phyloP scores from a whole-genome alignment of 192 early-diverging fungal genomes.

The Rhizophagus clarus region DNA sequence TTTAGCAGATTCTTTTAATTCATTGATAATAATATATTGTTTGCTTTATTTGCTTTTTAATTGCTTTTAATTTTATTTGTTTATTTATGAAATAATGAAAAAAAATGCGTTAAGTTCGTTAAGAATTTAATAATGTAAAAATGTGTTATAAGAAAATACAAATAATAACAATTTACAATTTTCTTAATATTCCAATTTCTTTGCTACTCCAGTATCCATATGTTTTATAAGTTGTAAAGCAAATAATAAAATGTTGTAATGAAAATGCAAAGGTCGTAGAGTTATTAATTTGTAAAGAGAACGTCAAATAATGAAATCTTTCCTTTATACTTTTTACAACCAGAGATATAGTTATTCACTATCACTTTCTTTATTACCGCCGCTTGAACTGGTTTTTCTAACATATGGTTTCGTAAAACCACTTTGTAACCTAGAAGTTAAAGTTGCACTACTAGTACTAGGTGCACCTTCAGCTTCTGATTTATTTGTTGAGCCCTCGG shows the following conservation, averaged over 20 bases:
- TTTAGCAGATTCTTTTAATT: neutral
- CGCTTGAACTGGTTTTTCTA: too few species aligned
- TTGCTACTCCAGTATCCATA: too few species aligned
- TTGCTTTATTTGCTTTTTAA: neutral
- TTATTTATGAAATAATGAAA: neutral
- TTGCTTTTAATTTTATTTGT: neutral
- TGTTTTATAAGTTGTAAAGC: too few species aligned
- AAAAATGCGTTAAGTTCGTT: neutral
- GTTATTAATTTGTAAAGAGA: too few species aligned
- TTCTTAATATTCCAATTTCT: too few species aligned
- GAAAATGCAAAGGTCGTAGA: too few species aligned
- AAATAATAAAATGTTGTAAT: too few species aligned
- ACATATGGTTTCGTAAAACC: neutral
- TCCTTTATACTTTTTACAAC: too few species aligned
- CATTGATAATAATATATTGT: neutral
- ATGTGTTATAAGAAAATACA: neutral
- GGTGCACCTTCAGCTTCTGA: neutral
- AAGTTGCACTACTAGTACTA: neutral
- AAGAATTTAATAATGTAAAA: neutral
- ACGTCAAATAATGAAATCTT: too few species aligned
- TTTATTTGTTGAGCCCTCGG: neutral
- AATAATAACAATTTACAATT: neutral
- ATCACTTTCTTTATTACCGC: too few species aligned
- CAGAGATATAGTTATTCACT: too few species aligned
- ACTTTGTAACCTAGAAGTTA: neutral